These are phyloP conservation scores for Saccharum spontaneum DNA, from an alignment of 176 grass and related monocot genomes.

Conservation along the genomic window DNA sequence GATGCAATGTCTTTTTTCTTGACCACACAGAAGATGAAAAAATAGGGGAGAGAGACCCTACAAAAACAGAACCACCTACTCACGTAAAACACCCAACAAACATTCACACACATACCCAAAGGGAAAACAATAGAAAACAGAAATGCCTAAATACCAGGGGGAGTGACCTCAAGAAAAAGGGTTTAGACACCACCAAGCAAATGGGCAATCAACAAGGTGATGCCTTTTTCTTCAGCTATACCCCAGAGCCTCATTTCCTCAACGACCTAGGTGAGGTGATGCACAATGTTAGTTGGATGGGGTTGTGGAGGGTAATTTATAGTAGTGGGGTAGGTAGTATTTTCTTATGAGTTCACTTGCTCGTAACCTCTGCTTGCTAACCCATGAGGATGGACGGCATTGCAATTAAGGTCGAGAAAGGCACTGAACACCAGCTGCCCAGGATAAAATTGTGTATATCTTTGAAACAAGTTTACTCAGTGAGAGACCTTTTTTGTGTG, in stretches of 20 bases:
- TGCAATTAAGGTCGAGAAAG: background rate
- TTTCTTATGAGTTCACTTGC: constrained; percentile 11
- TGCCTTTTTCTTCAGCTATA: background rate
- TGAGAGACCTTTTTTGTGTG: background rate
- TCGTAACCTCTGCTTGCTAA: background rate
- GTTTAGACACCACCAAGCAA: background rate
- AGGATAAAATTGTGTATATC: background rate
- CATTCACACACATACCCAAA: background rate
- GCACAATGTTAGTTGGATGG: background rate
- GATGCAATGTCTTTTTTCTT: background rate
- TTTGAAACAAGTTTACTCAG: background rate
- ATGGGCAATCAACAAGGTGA: background rate
- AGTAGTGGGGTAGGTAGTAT: background rate
- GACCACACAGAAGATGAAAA: background rate
- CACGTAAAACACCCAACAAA: background rate
- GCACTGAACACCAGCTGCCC: background rate
- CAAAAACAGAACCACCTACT: background rate
- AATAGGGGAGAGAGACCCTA: background rate
- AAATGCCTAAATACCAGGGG: background rate
- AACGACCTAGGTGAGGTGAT: background rate
- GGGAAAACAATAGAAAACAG: background rate
- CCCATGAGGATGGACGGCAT: background rate
- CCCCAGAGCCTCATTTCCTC: background rate
- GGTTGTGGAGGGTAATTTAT: background rate
- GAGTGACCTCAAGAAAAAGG: background rate